These are phyloP conservation scores for Phytophthora pinifolia DNA, from an alignment of 352 stramenopile genomes.

Conservation along the genomic window DNA sequence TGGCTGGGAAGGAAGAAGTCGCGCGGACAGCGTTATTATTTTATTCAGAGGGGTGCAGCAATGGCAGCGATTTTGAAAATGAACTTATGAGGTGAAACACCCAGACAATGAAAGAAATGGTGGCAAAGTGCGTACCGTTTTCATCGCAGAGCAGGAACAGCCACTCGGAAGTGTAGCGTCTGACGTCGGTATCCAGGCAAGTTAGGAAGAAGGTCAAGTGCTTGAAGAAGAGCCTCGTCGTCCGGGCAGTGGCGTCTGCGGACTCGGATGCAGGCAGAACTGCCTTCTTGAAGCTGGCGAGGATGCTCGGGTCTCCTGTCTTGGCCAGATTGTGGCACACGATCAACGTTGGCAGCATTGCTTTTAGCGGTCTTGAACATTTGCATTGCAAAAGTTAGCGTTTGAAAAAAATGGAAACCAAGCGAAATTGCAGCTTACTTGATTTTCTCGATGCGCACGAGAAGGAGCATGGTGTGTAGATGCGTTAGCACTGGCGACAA, in stretches of 20 bases:
- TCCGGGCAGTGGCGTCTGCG: conserved; percentile 4
- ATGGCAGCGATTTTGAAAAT: conserved; percentile 30
- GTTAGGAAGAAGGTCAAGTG: conserved; percentile 75
- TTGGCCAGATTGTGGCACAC: conserved; percentile 66
- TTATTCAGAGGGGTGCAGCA: conserved; percentile 22
- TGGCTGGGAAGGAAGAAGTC: conserved; percentile 34
- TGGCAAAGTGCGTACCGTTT: conserved; percentile 56
- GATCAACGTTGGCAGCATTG: conserved; percentile 59
- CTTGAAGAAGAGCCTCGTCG: conserved; percentile 47
- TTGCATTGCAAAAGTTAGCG: background rate
- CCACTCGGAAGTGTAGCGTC: conserved; percentile 70
- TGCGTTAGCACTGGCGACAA: conserved; percentile 43
- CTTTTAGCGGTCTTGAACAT: conserved; percentile 32
- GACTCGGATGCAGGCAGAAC: conserved; percentile 30
- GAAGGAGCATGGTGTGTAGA: conserved; percentile 54
- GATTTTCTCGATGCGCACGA: conserved; percentile 62
- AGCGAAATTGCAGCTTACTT: conserved; percentile 23
- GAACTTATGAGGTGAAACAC: conserved; percentile 21
- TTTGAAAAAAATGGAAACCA: background rate
- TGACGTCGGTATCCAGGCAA: conserved; percentile 66
- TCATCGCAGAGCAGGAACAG: conserved; percentile 73
- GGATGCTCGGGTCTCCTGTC: conserved; percentile 23
- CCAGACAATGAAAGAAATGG: conserved; percentile 9
- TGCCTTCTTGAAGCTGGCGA: conserved; percentile 41
- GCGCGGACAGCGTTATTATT: conserved; percentile 26